Base-by-base conservation (phyloP, 371 early-diverging fungal species). In the Capniomyces stellatus region DNA sequence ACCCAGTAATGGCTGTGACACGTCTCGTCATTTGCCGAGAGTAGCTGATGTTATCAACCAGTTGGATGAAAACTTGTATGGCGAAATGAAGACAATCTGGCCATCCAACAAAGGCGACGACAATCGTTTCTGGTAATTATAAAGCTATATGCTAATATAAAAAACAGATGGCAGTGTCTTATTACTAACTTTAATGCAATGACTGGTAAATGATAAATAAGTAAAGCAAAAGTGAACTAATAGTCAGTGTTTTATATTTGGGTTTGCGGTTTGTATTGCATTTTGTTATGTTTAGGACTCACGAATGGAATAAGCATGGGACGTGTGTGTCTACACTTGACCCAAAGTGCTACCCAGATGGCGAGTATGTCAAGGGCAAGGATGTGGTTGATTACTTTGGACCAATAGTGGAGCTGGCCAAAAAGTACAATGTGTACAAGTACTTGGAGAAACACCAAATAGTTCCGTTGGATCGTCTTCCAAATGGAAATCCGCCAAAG, bases 271-370 rank as follows among this genome's bases (percentile, higher is more conserved):
- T 35, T 35, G n/a, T n/a, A n/a, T n/a, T n/a, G n/a, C n/a, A n/a
- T n/a, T n/a, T n/a, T n/a, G n/a, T n/a, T n/a, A n/a, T 35, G 15
- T 15, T 35, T 35, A 35, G 35, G 51, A 59, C 75, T 13, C 84
- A 86, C 60, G 84, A 86, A 58, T 86, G 82, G 82, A 70, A 66
- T 63, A 86, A 86, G 72, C 87, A 86, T 64, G 86, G 84, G 43
- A 83, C 83, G 22, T 86, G 86, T 61, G 71, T 81, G 12, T 71
- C 77, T 0, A 78, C 75, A 2, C 55, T 81, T 49, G 75, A 71
- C 12, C 83, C 84, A 19, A 28, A 49, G 3, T 86, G 86, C 70
- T 72, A 64, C 48, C 56, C n/a, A n/a, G 18, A 25, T 2, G 64
- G 59, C 24, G 50, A 55, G 40, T 76, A 75, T 50, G 44, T 52